Evolutionary conservation across 495 filamentous ascomycete species (phyloP), one percentile per base, ranked within the genome.

Genomic region (Tuber microsphaerosporum): DNA sequence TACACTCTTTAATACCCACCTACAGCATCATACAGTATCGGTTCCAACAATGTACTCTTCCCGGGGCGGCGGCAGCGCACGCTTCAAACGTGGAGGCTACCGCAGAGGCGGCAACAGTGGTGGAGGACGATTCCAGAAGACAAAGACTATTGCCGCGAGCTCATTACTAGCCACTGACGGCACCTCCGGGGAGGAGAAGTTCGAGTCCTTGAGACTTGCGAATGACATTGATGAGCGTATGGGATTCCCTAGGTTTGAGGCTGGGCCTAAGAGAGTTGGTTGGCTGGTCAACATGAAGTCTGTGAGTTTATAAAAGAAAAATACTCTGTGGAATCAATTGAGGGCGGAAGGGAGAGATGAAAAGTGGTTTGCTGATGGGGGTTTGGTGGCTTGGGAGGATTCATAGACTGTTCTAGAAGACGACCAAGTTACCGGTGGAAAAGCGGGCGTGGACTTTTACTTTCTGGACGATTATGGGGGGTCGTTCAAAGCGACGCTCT

Each of bases 241-340:
- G 89, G 95, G 94, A 34, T 99, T 99, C 83, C 88, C 90, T 31
- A 91, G 95, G 56, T 98, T 94, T 81, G 95, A 99, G 70, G 89
- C 92, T 22, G 96, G 95, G 71, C 90, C 91, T 83, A 92, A 90
- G 83, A 92, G 89, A 75, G 89, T 92, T 68, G 95, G 95, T 72
- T 99, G 95, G 95, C 88, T 99, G 26, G 92, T 93, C 73, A 98
- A 97, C 81, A 92, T 98, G 87, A 93, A 97, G 82, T 89, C 92
- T 61, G 80, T 81, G 71, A 79, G 80, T 81, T 77, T 79, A 70
- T 73, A 39, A 41, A n/a, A 34, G 14, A 39, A n/a, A 17, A 20
- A 14, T 71, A 43, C 70, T 16, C 14, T 8, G 39, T 7, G 34
- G 34, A 26, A 31, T 71, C 39, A 71, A 71, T 41, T 71, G 39